These are phyloP conservation scores for Pelargonium citronellum DNA, from an alignment of 441 rosid species.

Conservation along the genomic window DNA sequence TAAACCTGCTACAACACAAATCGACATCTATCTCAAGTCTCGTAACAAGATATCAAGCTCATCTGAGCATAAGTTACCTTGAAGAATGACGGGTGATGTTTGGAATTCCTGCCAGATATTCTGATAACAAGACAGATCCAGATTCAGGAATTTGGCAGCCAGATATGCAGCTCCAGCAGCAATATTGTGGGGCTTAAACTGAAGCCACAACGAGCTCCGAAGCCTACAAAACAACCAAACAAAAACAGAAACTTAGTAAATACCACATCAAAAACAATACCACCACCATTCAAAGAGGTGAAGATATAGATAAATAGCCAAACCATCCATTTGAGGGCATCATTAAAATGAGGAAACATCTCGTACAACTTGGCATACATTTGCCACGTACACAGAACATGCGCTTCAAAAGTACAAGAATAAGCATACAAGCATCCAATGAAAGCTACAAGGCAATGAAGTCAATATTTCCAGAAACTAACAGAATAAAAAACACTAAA, in stretches of 20 bases:
- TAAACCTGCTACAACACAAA: background rate
- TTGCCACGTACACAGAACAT: conserved; percentile 22
- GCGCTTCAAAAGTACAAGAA: conserved; percentile 21
- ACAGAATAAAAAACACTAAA: conserved; percentile 7
- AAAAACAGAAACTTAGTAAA: background rate
- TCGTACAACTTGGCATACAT: conserved; percentile 25
- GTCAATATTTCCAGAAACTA: conserved; percentile 15
- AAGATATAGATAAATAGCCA: conserved; percentile 19
- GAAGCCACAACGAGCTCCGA: conserved; percentile 80
- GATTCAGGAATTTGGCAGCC: conserved; percentile 56
- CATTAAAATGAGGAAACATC: conserved; percentile 23
- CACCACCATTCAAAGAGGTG: background rate
- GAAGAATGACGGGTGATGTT: conserved; percentile 54
- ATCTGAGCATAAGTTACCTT: conserved; percentile 35
- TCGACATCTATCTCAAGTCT: background rate
- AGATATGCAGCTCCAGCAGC: conserved; percentile 83
- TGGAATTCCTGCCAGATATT: conserved; percentile 66
- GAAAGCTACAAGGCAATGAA: conserved; percentile 18
- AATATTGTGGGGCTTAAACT: conserved; percentile 70
- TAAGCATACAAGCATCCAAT: conserved; percentile 14
- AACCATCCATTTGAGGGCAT: conserved; percentile 28
- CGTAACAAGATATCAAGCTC: background rate
- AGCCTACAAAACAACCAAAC: conserved; percentile 52
- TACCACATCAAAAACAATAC: background rate
- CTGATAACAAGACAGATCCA: conserved; percentile 50